Conservation (phyloP, 805 yeast species). For the Ogataea nakhonphanomensis region DNA sequence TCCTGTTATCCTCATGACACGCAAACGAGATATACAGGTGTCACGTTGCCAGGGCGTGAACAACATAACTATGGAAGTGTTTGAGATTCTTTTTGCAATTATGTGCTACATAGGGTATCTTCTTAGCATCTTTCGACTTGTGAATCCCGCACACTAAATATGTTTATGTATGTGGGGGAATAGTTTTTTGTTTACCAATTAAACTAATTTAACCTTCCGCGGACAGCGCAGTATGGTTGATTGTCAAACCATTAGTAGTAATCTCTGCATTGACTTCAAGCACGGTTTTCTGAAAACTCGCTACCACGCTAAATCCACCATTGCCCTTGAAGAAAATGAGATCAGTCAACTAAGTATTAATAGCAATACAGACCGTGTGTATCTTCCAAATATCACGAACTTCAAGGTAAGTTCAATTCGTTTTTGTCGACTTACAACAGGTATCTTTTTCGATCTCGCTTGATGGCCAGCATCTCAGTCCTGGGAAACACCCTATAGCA, state of each 20-base stretch:
- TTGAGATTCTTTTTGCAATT: neutral
- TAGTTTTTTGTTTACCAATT: conserved; percentile 3
- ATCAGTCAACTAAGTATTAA: neutral
- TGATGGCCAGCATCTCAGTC: conserved; percentile 9
- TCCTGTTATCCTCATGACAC: conserved; percentile 59
- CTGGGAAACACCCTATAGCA: conserved; percentile 11
- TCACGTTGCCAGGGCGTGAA: conserved; percentile 37
- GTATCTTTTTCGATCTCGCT: conserved; percentile 9
- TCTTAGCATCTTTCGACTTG: neutral
- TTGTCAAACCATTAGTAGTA: neutral
- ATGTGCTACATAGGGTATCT: too few relatives aligned
- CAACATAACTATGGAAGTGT: conserved; percentile 33
- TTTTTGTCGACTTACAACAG: conserved; percentile 3
- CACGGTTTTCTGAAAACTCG: conserved; percentile 1
- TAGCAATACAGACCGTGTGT: neutral
- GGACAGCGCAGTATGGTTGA: too few relatives aligned
- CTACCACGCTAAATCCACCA: neutral
- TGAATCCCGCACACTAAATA: neutral
- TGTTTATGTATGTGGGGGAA: conserved; percentile 1
- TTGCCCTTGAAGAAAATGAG: neutral
- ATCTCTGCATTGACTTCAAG: neutral
- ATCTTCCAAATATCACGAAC: conserved; percentile 9
- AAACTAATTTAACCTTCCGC: neutral
- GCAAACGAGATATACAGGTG: conserved; percentile 27
- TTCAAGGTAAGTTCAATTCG: conserved; percentile 4